Evolutionary conservation across 192 early-diverging fungal genomes (phyloP).

Genomic region (Coemansia guatemalensis): DNA sequence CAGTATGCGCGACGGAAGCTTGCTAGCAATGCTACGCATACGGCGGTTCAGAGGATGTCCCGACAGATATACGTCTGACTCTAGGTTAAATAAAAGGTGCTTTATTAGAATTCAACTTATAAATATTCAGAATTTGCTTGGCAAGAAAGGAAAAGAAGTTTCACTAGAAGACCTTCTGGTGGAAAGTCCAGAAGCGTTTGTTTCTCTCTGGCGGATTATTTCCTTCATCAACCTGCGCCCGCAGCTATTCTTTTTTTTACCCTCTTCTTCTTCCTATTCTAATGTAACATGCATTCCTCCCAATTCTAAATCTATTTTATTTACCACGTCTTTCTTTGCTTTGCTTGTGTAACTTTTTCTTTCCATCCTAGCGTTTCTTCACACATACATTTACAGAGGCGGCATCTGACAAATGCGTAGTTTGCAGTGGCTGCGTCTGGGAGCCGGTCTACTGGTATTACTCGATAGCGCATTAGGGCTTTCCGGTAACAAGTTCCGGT

Average conservation of each 20-base stretch:
- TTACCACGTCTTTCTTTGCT: too few species aligned
- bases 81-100: too few species aligned
- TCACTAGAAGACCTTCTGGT: too few species aligned
- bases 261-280: background rate
- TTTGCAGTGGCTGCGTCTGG: background rate
- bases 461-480: constrained; percentile 11
- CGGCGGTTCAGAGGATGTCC: background rate
- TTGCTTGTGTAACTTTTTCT: background rate
- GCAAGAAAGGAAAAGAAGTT: background rate
- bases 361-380: background rate
- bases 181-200: too few species aligned
- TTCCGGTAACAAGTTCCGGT: constrained; percentile 40
- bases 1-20: constrained; percentile 17
- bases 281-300: background rate
- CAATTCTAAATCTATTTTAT: too few species aligned
- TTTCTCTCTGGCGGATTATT: too few species aligned
- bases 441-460: background rate
- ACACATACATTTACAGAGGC: too few species aligned
- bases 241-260: background rate
- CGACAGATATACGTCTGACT: too few species aligned
- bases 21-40: background rate
- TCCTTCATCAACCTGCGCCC: too few species aligned
- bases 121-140: too few species aligned
- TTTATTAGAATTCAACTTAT: too few species aligned
- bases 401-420: background rate